Evolutionary conservation across 1,284 basidiomycete genomes (phyloP).

Genomic region (Fistulinella cinereoalba): DNA sequence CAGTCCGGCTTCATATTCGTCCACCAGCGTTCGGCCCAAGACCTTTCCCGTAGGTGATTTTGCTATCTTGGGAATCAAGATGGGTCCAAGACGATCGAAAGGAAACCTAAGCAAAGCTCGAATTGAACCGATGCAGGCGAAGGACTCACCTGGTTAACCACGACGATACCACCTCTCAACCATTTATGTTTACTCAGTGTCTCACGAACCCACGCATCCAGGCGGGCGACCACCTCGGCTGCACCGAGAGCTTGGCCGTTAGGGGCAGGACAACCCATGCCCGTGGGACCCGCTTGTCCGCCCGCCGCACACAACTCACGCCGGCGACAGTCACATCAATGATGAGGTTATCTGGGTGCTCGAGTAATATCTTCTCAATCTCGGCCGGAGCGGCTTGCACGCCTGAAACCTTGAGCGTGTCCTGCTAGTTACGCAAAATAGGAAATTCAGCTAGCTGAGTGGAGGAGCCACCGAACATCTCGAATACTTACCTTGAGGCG

Average conservation of each 20-base stretch:
- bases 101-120: not conserved
- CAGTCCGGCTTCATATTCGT: constrained; percentile 45
- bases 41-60: constrained; percentile 72
- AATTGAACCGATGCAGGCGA: not conserved
- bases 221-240: constrained; percentile 39
- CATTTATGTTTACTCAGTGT: constrained; percentile 70
- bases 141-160: constrained; percentile 54
- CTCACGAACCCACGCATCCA: constrained; percentile 59
- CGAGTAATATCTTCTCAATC: constrained; percentile 60
- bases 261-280: constrained; percentile 67
- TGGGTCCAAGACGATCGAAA: not conserved
- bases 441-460: too few relatives aligned
- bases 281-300: constrained; percentile 65
- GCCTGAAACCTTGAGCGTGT: constrained; percentile 71
- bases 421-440: too few relatives aligned
- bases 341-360: constrained; percentile 57
- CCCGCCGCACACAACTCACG: constrained; percentile 61
- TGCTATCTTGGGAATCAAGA: constrained; percentile 54
- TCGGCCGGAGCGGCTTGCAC: constrained; percentile 73
- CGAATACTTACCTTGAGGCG: constrained; percentile 31
- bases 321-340: constrained; percentile 66
- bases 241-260: constrained; percentile 48
- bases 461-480: too few relatives aligned
- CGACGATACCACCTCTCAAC: constrained; percentile 63
- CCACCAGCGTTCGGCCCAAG: constrained; percentile 55